Percentiles rank a stretch among this genome's conserved stretches.
phyloP scores from a whole-genome alignment of 2,329 filamentous ascomycete species.

The Exophiala lecanii-corni region DNA sequence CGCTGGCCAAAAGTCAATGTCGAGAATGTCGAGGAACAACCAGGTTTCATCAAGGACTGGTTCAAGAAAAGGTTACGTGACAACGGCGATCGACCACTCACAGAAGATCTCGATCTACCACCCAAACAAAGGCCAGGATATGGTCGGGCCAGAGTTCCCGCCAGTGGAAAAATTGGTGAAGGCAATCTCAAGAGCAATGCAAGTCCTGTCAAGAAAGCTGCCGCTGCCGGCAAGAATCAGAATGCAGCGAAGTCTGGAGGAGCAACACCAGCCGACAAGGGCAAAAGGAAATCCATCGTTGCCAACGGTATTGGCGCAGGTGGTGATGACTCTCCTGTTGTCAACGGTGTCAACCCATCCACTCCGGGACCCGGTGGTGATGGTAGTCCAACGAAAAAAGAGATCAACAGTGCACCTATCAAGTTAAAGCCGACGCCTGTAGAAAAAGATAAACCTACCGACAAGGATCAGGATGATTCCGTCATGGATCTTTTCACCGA shows the following conservation, averaged over 20 bases:
- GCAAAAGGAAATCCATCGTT: slow-evolving; percentile 22
- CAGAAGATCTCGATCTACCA: slow-evolving; percentile 93
- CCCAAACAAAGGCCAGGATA: slow-evolving; percentile 69
- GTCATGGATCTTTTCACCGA: slow-evolving; percentile 3
- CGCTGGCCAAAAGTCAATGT: slow-evolving; percentile 72
- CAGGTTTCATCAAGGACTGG: slow-evolving; percentile 85
- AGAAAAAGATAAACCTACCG: not conserved
- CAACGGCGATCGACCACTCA: slow-evolving; percentile 73
- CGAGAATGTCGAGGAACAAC: slow-evolving; percentile 71
- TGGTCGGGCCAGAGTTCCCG: slow-evolving; percentile 40
- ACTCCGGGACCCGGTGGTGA: slow-evolving; percentile 20
- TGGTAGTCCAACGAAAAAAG: slow-evolving; percentile 23
- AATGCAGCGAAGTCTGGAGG: slow-evolving; percentile 10
- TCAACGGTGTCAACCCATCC: slow-evolving; percentile 19
- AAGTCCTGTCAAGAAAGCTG: slow-evolving; percentile 40
- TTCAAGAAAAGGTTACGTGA: slow-evolving; percentile 84
- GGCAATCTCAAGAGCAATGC: slow-evolving; percentile 31
- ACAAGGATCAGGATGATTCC: not conserved
- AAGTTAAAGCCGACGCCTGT: not conserved
- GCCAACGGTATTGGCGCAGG: slow-evolving; percentile 10
- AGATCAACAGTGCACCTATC: slow-evolving; percentile 38
- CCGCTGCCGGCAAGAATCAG: slow-evolving; percentile 23
- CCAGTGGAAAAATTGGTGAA: slow-evolving; percentile 42
- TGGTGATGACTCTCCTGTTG: slow-evolving; percentile 13
- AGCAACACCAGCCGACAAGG: slow-evolving; percentile 20